Evolutionary conservation across 1,284 basidiomycete species (phyloP).

Genomic region (Cronartium ribicola): DNA sequence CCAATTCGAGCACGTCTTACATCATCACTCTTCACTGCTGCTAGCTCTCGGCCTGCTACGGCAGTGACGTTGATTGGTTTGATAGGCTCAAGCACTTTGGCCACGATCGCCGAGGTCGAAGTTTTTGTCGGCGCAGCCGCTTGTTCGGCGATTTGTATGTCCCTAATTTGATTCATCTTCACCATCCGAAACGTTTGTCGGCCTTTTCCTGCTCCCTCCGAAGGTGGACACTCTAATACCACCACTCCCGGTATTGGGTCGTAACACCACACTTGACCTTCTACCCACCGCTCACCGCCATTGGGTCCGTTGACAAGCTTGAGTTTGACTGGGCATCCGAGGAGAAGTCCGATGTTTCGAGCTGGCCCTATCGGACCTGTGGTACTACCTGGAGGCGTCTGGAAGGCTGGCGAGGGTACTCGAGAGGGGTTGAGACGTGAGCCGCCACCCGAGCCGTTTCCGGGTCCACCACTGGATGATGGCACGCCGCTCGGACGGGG

Average conservation of each 20-base stretch:
- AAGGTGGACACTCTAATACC: constrained; percentile 13
- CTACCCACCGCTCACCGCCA: constrained; percentile 20
- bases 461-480: constrained; percentile 22
- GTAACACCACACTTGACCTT: constrained; percentile 39
- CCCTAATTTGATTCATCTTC: constrained; percentile 40
- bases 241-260: constrained; percentile 35
- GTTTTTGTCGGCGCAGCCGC: not conserved
- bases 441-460: constrained; percentile 11
- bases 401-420: constrained; percentile 22
- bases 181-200: constrained; percentile 26
- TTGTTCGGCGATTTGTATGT: constrained; percentile 23
- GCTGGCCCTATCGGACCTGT: not conserved
- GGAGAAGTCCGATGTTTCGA: constrained; percentile 19
- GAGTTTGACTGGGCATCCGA: constrained; percentile 36
- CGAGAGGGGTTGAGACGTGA: constrained; percentile 23
- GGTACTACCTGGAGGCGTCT: constrained; percentile 5
- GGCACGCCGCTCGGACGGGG: constrained; percentile 28
- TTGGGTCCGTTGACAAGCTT: constrained; percentile 21
- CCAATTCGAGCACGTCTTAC: constrained; percentile 37
- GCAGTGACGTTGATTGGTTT: constrained; percentile 26
- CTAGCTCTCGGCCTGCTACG: constrained; percentile 13
- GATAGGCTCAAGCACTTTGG: constrained; percentile 38
- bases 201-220: constrained; percentile 1
- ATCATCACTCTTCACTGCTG: constrained; percentile 26
- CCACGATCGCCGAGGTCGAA: not conserved